Conservation (phyloP, 495 filamentous ascomycete genomes). For the Hyaloscypha finlandica region DNA sequence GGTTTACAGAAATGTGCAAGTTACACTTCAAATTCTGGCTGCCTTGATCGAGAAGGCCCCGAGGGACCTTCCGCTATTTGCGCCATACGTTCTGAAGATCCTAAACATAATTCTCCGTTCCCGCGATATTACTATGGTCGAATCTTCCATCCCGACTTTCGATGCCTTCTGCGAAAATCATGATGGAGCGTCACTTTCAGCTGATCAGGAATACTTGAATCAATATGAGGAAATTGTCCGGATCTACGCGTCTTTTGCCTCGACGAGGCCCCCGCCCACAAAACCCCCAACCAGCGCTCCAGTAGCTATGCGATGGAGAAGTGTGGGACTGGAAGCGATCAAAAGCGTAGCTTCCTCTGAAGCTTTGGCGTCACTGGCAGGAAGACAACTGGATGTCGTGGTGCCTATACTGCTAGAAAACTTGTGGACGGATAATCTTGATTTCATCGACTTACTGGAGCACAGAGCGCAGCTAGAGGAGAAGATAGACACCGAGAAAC, state of each 20-base stretch:
- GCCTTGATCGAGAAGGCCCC: slow-evolving; percentile 90
- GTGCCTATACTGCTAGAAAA: slow-evolving; percentile 84
- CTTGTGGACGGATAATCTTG: slow-evolving; percentile 73
- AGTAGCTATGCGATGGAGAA: slow-evolving; percentile 80
- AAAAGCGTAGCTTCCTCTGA: slow-evolving; percentile 77
- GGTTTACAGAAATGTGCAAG: slow-evolving; percentile 76
- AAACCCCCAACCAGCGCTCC: slow-evolving; percentile 63
- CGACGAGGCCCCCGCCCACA: slow-evolving; percentile 47
- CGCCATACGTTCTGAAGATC: slow-evolving; percentile 75
- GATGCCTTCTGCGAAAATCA: slow-evolving; percentile 80
- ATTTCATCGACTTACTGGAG: slow-evolving; percentile 63
- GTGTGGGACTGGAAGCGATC: slow-evolving; percentile 76
- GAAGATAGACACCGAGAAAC: slow-evolving; percentile 60
- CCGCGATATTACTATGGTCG: slow-evolving; percentile 83
- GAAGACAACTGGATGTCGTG: slow-evolving; percentile 70
- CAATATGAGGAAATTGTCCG: slow-evolving; percentile 79
- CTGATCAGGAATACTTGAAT: slow-evolving; percentile 78
- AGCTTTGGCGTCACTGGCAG: slow-evolving; percentile 69
- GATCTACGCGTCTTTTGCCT: slow-evolving; percentile 77
- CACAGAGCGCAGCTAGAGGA: slow-evolving; percentile 63
- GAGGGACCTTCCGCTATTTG: slow-evolving; percentile 85
- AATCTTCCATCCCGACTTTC: slow-evolving; percentile 82
- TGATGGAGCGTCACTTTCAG: slow-evolving; percentile 73
- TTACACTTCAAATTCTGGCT: slow-evolving; percentile 84
- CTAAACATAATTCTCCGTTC: slow-evolving; percentile 76